Evolutionary conservation across 768 basidiomycete genomes (phyloP).

Genomic region (Boletus tylopilopsis): DNA sequence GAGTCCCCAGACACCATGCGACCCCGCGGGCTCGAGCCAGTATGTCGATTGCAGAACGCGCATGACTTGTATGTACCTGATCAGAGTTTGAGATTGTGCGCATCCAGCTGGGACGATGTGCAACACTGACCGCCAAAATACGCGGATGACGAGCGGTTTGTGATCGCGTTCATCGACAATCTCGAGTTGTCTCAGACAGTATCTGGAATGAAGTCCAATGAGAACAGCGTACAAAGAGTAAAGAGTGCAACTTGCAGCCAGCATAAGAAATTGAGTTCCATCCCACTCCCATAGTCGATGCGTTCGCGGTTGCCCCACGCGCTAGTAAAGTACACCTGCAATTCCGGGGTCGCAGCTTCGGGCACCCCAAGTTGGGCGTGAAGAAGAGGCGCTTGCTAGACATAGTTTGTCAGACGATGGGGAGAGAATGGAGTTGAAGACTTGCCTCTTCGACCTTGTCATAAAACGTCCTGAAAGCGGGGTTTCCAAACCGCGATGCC

Average conservation of each 20-base stretch:
- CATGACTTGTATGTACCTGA: conserved; percentile 79
- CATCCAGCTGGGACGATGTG: too few relatives aligned
- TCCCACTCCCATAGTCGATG: conserved; percentile 99
- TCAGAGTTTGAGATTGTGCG: too few relatives aligned
- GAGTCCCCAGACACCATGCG: conserved; percentile 96
- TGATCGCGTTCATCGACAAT: conserved; percentile 64
- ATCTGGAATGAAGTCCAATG: conserved; percentile 39
- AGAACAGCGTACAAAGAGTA: not conserved
- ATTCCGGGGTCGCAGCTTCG: conserved; percentile 55
- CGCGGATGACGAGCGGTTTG: conserved; percentile 68
- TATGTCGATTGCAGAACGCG: conserved; percentile 87
- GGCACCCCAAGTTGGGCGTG: conserved; percentile 64
- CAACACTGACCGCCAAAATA: conserved; percentile 86
- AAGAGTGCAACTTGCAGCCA: conserved; percentile 69
- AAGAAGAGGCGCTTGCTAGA: conserved; percentile 50
- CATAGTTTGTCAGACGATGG: not conserved
- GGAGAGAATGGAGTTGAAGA: too few relatives aligned
- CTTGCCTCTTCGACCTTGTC: conserved; percentile 72
- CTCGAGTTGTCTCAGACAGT: conserved; percentile 74
- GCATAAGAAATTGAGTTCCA: conserved; percentile 97
- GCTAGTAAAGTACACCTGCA: conserved; percentile 79
- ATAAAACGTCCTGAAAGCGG: conserved; percentile 90
- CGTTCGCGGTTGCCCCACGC: conserved; percentile 89
- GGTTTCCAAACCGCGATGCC: conserved; percentile 94
- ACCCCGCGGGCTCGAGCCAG: conserved; percentile 98